Conservation (phyloP, 345 rosid species). For the Aquilaria malaccensis region DNA sequence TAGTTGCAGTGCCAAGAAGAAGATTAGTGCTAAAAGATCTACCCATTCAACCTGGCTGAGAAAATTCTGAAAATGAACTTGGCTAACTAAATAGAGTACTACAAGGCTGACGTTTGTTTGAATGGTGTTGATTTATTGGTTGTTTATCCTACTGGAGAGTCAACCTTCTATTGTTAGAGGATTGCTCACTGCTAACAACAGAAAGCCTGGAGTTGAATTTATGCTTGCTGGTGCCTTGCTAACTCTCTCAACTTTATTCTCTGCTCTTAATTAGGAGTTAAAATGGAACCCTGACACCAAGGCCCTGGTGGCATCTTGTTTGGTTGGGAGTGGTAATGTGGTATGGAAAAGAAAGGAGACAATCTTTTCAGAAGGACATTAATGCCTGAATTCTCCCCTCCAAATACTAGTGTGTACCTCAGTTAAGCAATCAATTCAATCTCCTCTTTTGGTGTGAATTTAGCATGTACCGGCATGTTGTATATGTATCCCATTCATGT, state of each 20-base stretch:
- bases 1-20: background rate
- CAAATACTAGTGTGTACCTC: slow-evolving; percentile 4
- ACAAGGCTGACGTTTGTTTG: no score
- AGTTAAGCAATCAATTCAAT: background rate
- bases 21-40: background rate
- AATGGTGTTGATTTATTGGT: background rate
- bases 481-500: no score
- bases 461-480: no score
- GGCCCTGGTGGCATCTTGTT: slow-evolving; percentile 54
- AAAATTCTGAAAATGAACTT: no score
- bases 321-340: slow-evolving; percentile 34
- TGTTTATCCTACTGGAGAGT: slow-evolving; percentile 51
- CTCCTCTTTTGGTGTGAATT: no score
- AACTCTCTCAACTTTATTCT: slow-evolving; percentile 51
- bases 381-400: slow-evolving; percentile 14
- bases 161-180: slow-evolving; percentile 62
- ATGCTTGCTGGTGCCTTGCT: slow-evolving; percentile 61
- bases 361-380: slow-evolving; percentile 60
- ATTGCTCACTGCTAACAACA: slow-evolving; percentile 75
- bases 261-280: slow-evolving; percentile 54
- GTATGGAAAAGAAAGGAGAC: slow-evolving; percentile 68
- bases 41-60: no score
- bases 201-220: slow-evolving; percentile 67
- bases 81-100: no score
- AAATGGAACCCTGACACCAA: slow-evolving; percentile 90